Percentiles rank a stretch among this genome's conserved stretches.
Conservation (phyloP, 2,329 filamentous ascomycete genomes). For the Aureobasidium namibiae region DNA sequence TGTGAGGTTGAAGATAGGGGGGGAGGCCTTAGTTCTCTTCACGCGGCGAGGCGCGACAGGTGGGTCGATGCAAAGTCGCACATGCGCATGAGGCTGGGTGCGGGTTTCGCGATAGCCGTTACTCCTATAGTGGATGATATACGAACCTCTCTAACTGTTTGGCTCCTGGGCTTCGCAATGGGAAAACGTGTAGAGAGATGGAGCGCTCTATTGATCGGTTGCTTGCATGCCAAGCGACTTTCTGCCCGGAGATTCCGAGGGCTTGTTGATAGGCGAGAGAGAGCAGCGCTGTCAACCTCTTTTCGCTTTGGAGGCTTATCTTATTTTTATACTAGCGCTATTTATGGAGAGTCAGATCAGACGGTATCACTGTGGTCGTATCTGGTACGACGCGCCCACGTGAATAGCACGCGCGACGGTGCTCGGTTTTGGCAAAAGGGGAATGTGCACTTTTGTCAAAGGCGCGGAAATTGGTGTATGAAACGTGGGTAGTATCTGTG, state of each 20-base stretch:
- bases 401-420: neutral
- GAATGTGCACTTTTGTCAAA: neutral
- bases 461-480: neutral
- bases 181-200: neutral
- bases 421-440: neutral
- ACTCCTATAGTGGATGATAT: neutral
- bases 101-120: neutral
- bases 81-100: neutral
- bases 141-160: neutral
- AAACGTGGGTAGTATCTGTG: slow-evolving; percentile 1
- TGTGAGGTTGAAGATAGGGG: neutral
- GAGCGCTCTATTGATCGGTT: neutral
- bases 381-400: slow-evolving; percentile 3
- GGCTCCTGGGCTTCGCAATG: neutral
- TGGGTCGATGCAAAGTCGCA: neutral
- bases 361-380: neutral
- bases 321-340: neutral
- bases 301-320: neutral
- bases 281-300: neutral
- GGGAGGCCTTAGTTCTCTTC: neutral
- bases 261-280: neutral
- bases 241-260: neutral
- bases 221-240: slow-evolving; percentile 3
- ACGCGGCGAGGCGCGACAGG: slow-evolving; percentile 8
- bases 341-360: neutral